Evolutionary conservation across 352 stramenopile species (phyloP), one percentile per base, ranked within the genome.

Genomic region (Globisporangium abappressorium): DNA sequence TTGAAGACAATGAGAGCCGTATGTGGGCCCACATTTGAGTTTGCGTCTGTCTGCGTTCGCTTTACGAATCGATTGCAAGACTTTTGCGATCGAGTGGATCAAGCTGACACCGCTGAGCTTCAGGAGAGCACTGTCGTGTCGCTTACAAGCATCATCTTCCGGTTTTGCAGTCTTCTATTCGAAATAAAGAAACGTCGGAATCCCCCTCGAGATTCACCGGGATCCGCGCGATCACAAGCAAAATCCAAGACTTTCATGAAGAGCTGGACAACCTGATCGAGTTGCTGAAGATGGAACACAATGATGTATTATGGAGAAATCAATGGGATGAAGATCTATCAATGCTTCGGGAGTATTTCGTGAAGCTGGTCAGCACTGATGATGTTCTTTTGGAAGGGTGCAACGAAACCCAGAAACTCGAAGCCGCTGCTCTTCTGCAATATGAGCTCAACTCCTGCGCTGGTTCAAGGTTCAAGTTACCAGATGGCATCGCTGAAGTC

Each of bases 141-240:
- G 15, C 34, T 65, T 14, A 14, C 26, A 7, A 58, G 1, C 26
- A 62, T 68, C 14, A 22, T 68, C 8, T 62, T 68, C 36, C 53
- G 62, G 6, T 33, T 65, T 8, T 46, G 18, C n/a, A 18, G 33
- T 7, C 49, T 54, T 5, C 4, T 41, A 12, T 55, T 68, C 28
- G 3, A 53, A 14, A 36, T 68, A 9, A 11, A 56, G 36, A 60
- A 62, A 34, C 62, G 38, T 1, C 4, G 8, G 8, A 5, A 9
- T 2, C 24, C 36, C 51, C 34, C 0, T 18, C 15, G 2, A 24
- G 62, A 41, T 58, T 41, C 54, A 24, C 6, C 6, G 26, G 54
- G 2, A 24, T 1, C 5, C 54, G 54, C 14, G 26, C 54, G 11
- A 26, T 38, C 26, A 15, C 26, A 5, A 24, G 11, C 24, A 38